Conservation (phyloP, 2,329 filamentous ascomycete genomes). For the Xylariaceae sp. region DNA sequence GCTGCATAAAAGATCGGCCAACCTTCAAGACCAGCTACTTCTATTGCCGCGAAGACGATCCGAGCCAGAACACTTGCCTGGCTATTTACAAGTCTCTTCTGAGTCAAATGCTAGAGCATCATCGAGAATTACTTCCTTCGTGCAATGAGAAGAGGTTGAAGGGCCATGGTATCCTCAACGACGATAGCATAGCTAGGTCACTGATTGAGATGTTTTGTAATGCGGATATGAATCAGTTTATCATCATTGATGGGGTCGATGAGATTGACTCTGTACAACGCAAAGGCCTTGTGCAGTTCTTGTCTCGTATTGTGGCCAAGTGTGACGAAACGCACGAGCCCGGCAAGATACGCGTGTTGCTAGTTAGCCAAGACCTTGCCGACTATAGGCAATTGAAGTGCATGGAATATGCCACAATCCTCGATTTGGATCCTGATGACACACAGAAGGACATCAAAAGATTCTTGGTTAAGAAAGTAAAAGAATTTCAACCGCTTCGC, state of each 20-base stretch:
- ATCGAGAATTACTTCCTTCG: slow-evolving; percentile 38
- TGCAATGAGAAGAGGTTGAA: slow-evolving; percentile 39
- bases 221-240: slow-evolving; percentile 37
- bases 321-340: slow-evolving; percentile 7
- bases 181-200: slow-evolving; percentile 31
- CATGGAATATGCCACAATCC: not conserved
- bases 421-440: not conserved
- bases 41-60: slow-evolving; percentile 47
- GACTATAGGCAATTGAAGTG: slow-evolving; percentile 2
- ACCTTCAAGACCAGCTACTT: slow-evolving; percentile 44
- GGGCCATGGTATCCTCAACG: slow-evolving; percentile 36
- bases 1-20: slow-evolving; percentile 27
- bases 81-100: slow-evolving; percentile 43
- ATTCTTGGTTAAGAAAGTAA: slow-evolving; percentile 2
- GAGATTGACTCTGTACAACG: slow-evolving; percentile 44
- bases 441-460: not conserved
- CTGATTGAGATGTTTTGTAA: slow-evolving; percentile 43
- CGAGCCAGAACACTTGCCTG: slow-evolving; percentile 35
- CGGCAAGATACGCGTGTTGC: slow-evolving; percentile 11
- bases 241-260: slow-evolving; percentile 53
- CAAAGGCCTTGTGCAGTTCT: slow-evolving; percentile 38
- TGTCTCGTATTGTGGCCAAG: slow-evolving; percentile 26
- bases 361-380: slow-evolving; percentile 11
- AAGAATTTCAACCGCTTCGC: not conserved
- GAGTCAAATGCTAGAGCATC: slow-evolving; percentile 39